Evolutionary conservation across 495 filamentous ascomycete species (phyloP), one percentile per base, ranked within the genome.

Genomic region (Hypoxylon perforatum): DNA sequence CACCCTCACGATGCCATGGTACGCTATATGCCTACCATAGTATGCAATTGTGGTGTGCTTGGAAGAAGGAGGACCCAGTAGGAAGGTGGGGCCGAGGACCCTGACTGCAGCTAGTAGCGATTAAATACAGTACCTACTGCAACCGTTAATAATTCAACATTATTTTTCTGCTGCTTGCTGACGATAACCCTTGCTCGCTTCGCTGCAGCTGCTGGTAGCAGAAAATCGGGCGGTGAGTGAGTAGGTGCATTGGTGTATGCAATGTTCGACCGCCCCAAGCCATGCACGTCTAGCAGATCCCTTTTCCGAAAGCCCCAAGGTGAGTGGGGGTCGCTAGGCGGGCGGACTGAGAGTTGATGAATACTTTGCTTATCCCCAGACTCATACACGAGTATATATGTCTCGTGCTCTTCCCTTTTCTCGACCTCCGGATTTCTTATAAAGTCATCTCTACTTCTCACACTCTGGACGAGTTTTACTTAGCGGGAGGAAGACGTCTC

Each of bases 41-140:
- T 36, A 59, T 60, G 44, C 47, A n/a, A 60, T 45, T 45, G 45
- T 64, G 45, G 51, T 60, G 47, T 61, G 65, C 58, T 59, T 61
- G 55, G n/a, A n/a, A n/a, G n/a, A n/a, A n/a, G n/a, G n/a, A 3
- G 55, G 52, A 44, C 53, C 55, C 53, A 46, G 65, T 28, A 68
- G 65, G 65, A 57, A 61, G 47, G 66, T 69, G 66, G 66, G 61
- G 61, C 61, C 61, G 56, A 59, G 28, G 66, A 64, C 66, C 60
- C 66, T 69, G 61, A 65, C 60, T 60, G 59, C 65, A 69, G 60
- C 64, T 67, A 61, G 36, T 7, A n/a, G 41, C 41, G 25, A 23
- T 39, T 18, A 51, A 67, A 61, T 61, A 46, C 55, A 44, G 19
- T 39, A 52, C 58, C 59, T 63, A 59, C 49, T 68, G 65, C 63